Percentiles rank a stretch among this genome's conserved stretches.
Conservation (phyloP, 2,329 filamentous ascomycete species). For the Pseudogymnoascus sp. region DNA sequence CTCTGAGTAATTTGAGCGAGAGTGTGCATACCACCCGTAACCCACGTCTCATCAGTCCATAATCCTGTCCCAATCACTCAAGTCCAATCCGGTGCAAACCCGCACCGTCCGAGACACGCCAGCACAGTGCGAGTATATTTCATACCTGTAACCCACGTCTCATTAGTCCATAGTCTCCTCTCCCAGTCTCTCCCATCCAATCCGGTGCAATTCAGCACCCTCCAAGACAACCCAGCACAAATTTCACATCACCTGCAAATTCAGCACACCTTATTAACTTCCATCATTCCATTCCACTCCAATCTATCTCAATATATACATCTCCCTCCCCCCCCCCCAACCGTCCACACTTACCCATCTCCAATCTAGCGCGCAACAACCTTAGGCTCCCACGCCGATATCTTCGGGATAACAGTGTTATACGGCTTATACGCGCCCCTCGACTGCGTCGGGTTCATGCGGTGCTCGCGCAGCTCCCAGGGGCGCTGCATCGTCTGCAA, state of each 20-base stretch:
- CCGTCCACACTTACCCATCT: too few relatives aligned
- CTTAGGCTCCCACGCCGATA: constrained; percentile 42
- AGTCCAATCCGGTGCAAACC: too few relatives aligned
- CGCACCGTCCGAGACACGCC: too few relatives aligned
- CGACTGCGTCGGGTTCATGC: constrained; percentile 66
- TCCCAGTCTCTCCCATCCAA: neutral
- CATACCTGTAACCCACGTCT: neutral
- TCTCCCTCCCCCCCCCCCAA: neutral
- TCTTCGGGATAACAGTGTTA: constrained; percentile 41
- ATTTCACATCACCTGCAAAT: neutral
- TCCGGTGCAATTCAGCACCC: neutral
- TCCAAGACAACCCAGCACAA: neutral
- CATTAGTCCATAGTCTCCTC: neutral
- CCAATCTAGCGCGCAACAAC: constrained; percentile 22
- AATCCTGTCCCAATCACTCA: too few relatives aligned
- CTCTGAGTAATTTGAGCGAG: neutral
- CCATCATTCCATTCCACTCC: neutral
- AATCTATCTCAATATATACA: constrained; percentile 22
- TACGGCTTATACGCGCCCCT: constrained; percentile 85
- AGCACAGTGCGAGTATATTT: neutral
- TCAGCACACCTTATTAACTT: neutral
- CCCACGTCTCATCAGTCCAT: too few relatives aligned
- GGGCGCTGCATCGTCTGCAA: constrained; percentile 55
- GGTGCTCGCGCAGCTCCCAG: constrained; percentile 67
- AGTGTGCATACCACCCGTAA: too few relatives aligned